Base-by-base conservation (phyloP, 1,284 basidiomycete species). In the Tetrapyrgos nigripes region DNA sequence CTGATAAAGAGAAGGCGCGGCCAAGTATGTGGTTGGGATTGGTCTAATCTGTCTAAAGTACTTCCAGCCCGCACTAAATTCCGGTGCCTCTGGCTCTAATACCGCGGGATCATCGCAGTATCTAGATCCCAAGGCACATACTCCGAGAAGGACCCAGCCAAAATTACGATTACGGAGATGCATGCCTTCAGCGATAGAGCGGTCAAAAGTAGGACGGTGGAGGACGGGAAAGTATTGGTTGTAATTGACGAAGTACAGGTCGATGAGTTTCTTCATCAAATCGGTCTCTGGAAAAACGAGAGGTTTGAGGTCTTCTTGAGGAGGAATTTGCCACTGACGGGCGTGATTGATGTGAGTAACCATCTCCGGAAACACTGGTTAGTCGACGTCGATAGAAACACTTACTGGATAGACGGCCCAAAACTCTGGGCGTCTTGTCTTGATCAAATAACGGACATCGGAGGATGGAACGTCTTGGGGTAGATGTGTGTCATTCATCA, bases 1-100 rank as follows among this genome's bases (percentile, higher is more conserved):
- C 55, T 88, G 85, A 64, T 81, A 81, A 50, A 90, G 66, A 17
- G 75, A 74, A 1, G 86, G 81, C 1, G 78, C 75, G 9, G 76
- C 73, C 37, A 83, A 71, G 56, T 81, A 71, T 0, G 75, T 77
- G 62, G 72, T 76, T n/a, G 79, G 74, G 55, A 80, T 66, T 51
- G 79, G 67, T 53, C 82, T 70, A 0, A 87, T 75, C 46, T 84
- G 81, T 26, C 77, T 72, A 58, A 87, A 82, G 69, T 52, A 55
- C 43, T 54, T 81, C 86, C 86, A 88, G 10, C 87, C 87, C 1
- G 81, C 78, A 3, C 84, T 85, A 53, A 80, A 80, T 44, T 67
- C 61, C 45, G 54, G 62, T 23, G 37, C 6, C 26, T 79, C 44
- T 17, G 37, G 31, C 8, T 19, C 31, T 27, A 44, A 56, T 3